Base-by-base conservation (phyloP, 805 yeast species). In the Lipomyces japonicus region DNA sequence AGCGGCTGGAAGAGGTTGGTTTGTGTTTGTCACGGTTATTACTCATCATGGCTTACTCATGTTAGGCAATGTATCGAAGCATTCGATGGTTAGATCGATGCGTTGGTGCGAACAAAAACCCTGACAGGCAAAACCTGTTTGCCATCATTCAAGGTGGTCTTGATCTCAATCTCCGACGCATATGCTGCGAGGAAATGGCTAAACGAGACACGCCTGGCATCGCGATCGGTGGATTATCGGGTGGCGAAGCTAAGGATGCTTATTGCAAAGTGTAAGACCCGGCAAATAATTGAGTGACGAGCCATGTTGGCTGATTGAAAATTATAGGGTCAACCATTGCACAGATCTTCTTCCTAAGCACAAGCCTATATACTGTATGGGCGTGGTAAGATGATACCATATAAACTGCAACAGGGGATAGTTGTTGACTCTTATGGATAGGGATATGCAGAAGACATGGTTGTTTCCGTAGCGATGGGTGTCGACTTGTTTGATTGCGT, bases 401-500 rank as follows among this genome's bases (percentile, higher is more conserved):
- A 9, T 19, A 16, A 18, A 7, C 7, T 24, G 6, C 10, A 16
- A 10, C 16, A 22, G 7, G 7, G 9, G 21, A 19, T 9, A 35
- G 21, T 16, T 18, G 5, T 24, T n/a, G 28, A n/a, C 26, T 24
- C 37, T 25, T 4, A 4, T 31, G 9, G 38, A 10, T 39, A 51
- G 55, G 76, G 76, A 16, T 73, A 73, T 47, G 76, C 76, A 5
- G 76, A 72, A 51, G 76, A 72, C 51, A 59, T 72, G 53, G 71
- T 72, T 3, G 76, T 72, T 5, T 67, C 72, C 1, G 76, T 72
- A 4, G 76, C 76, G 1, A 63, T 72, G 35, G 76, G 76, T 1
- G 76, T 75, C 1, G 76, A 72, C 52, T 60, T 72, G 64, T 72
- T 72, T 58, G 76, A 72, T 51, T 73, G 76, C 46, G 76, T 72